These are phyloP conservation scores for Coemansia sp. DNA, from an alignment of 192 early-diverging fungal species.

Conservation along the genomic window DNA sequence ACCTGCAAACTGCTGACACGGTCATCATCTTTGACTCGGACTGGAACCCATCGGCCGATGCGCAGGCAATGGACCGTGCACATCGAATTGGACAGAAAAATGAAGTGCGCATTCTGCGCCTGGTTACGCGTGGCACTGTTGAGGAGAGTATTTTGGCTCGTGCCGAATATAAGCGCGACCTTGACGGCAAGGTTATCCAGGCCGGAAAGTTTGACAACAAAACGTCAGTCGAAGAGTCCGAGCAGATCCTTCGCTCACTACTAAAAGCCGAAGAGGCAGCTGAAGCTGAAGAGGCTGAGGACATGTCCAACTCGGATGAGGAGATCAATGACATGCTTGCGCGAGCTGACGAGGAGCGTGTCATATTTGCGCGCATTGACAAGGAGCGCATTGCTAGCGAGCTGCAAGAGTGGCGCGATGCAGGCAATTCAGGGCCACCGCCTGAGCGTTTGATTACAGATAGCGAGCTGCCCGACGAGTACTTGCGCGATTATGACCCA, in stretches of 20 bases:
- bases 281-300: conserved; percentile 63
- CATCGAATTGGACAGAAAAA: conserved; percentile 99
- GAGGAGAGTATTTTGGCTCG: conserved; percentile 92
- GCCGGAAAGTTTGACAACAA: conserved; percentile 99
- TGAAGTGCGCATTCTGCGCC: conserved; percentile 91
- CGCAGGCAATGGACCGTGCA: conserved; percentile 99
- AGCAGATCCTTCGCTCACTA: conserved; percentile 82
- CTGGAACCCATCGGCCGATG: conserved; percentile 98
- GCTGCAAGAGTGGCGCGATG: conserved; percentile 53
- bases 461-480: conserved; percentile 80
- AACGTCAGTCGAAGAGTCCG: conserved; percentile 89
- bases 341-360: conserved; percentile 75
- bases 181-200: conserved; percentile 99
- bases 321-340: conserved; percentile 93
- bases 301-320: conserved; percentile 72
- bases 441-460: conserved; percentile 84
- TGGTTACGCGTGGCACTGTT: conserved; percentile 88
- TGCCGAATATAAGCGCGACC: conserved; percentile 93
- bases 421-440: conserved; percentile 59
- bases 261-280: conserved; percentile 82
- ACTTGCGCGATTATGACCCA: conserved; percentile 64
- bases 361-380: conserved; percentile 70
- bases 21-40: conserved; percentile 98
- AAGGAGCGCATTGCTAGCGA: conserved; percentile 62
- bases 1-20: conserved; percentile 95